Conservation (phyloP, 148 eudicot species). For the Gaultheria prostrata region DNA sequence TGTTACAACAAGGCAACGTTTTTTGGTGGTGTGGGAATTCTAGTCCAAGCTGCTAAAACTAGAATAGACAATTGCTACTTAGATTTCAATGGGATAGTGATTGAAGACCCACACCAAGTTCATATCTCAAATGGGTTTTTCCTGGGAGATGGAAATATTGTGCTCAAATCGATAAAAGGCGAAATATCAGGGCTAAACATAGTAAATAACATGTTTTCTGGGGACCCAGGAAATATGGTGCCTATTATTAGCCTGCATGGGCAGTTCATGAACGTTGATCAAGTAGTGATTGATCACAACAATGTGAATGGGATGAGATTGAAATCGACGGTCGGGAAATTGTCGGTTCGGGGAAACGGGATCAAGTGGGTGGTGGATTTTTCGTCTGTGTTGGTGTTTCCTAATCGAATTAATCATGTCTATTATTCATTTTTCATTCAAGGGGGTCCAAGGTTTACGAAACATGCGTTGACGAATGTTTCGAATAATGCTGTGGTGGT, state of each 20-base stretch:
- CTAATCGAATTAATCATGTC: constrained; percentile 35
- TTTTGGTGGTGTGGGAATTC: constrained; percentile 44
- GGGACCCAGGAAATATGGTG: constrained; percentile 20
- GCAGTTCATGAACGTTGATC: constrained; percentile 29
- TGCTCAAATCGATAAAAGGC: constrained; percentile 35
- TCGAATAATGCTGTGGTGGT: constrained; percentile 39
- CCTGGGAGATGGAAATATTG: constrained; percentile 44
- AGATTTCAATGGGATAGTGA: constrained; percentile 37
- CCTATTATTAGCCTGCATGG: constrained; percentile 38
- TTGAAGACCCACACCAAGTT: constrained; percentile 45
- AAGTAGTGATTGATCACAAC: constrained; percentile 44
- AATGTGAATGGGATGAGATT: constrained; percentile 37
- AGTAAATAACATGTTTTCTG: constrained; percentile 39
- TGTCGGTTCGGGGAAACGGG: constrained; percentile 31
- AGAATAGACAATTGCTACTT: constrained; percentile 37
- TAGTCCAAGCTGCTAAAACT: constrained; percentile 32
- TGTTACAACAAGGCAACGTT: constrained; percentile 46
- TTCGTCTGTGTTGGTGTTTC: constrained; percentile 27
- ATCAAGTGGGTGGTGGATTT: constrained; percentile 36
- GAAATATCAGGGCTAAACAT: constrained; percentile 29
- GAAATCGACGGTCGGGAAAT: constrained; percentile 31
- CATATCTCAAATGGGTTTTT: constrained; percentile 42
- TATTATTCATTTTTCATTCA: constrained; percentile 29
- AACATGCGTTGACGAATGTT: constrained; percentile 39
- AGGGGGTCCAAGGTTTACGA: constrained; percentile 3